A percentile compares a stretch with the other conserved stretches of the same genome.
phyloP scores from a whole-genome alignment of 2,329 filamentous ascomycete species.

The Penicillium sclerotigenum region DNA sequence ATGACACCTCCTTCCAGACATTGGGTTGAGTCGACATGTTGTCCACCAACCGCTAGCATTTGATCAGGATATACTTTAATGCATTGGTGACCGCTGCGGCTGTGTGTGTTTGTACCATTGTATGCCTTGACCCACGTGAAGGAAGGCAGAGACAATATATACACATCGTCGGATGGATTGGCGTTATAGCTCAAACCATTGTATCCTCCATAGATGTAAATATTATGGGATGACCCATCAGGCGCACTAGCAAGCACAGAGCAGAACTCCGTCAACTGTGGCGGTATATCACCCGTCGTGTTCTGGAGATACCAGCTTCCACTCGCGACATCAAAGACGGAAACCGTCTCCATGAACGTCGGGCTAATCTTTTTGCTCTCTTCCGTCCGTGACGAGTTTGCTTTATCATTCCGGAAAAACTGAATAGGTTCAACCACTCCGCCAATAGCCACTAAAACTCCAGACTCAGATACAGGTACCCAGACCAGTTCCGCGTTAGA shows the following conservation, averaged over 20 bases:
- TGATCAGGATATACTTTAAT: slow-evolving; percentile 21
- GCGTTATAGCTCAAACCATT: slow-evolving; percentile 32
- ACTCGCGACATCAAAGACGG: slow-evolving; percentile 40
- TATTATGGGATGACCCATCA: slow-evolving; percentile 45
- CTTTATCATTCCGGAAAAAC: slow-evolving; percentile 8
- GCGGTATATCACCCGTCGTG: slow-evolving; percentile 38
- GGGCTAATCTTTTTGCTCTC: slow-evolving; percentile 23
- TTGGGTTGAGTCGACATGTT: slow-evolving; percentile 1
- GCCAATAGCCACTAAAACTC: slow-evolving; percentile 40
- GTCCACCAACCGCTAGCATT: slow-evolving; percentile 17
- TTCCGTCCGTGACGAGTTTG: slow-evolving; percentile 6
- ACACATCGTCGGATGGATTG: slow-evolving; percentile 41
- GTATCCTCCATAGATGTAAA: slow-evolving; percentile 51
- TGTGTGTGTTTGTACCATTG: slow-evolving; percentile 15
- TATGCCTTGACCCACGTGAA: slow-evolving; percentile 21
- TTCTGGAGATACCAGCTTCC: slow-evolving; percentile 41
- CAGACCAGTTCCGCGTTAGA: slow-evolving; percentile 66
- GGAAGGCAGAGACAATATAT: slow-evolving; percentile 22
- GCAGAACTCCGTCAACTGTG: slow-evolving; percentile 39
- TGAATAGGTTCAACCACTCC: slow-evolving; percentile 32
- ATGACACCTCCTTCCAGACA: slow-evolving; percentile 19
- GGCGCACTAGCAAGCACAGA: slow-evolving; percentile 39
- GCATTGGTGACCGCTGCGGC: slow-evolving; percentile 17
- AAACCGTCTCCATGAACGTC: slow-evolving; percentile 37
- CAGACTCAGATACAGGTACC: slow-evolving; percentile 44